A percentile compares a stretch with the other conserved stretches of the same genome.
Evolutionary conservation across 2,329 filamentous ascomycete species (phyloP).

Genomic region (Claviceps sp.): DNA sequence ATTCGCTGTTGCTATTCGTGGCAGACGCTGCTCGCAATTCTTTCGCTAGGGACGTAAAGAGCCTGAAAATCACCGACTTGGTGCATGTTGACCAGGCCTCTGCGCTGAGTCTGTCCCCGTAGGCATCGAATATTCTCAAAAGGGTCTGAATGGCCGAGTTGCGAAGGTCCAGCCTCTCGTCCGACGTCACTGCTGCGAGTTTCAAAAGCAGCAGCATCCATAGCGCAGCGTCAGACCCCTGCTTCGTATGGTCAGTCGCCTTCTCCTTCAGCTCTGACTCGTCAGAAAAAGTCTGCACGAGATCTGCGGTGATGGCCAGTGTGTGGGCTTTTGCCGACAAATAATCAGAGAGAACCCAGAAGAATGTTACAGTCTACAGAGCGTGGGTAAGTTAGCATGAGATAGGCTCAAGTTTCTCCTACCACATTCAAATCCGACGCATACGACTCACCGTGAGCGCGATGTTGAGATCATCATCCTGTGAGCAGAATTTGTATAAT

Average conservation of each 20-base stretch:
- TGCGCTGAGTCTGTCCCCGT: conserved; percentile 64
- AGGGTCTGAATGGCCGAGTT: conserved; percentile 87
- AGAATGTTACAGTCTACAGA: conserved; percentile 71
- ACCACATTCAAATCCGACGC: background rate
- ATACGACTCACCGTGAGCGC: conserved; percentile 59
- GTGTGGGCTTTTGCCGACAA: conserved; percentile 48
- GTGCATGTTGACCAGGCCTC: conserved; percentile 77
- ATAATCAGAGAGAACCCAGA: conserved; percentile 90
- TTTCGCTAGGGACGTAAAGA: conserved; percentile 56
- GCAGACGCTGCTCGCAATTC: conserved; percentile 28
- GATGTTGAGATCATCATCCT: conserved; percentile 88
- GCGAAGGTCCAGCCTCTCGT: conserved; percentile 60
- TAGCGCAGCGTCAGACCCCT: conserved; percentile 54
- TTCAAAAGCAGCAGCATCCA: conserved; percentile 68
- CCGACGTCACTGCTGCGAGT: conserved; percentile 56
- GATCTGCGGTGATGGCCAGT: conserved; percentile 43
- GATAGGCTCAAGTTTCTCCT: background rate
- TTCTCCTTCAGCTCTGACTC: conserved; percentile 39
- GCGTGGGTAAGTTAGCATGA: background rate
- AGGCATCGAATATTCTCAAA: conserved; percentile 82
- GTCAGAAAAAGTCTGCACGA: conserved; percentile 36
- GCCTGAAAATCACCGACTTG: conserved; percentile 64
- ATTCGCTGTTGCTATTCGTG: conserved; percentile 22
- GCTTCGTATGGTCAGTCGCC: conserved; percentile 44
- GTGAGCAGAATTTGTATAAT: conserved; percentile 76